A percentile compares a stretch with the other conserved stretches of the same genome.
phyloP scores from a whole-genome alignment of 1,139 yeast species.

The Sugiyamaella xylanicola region DNA sequence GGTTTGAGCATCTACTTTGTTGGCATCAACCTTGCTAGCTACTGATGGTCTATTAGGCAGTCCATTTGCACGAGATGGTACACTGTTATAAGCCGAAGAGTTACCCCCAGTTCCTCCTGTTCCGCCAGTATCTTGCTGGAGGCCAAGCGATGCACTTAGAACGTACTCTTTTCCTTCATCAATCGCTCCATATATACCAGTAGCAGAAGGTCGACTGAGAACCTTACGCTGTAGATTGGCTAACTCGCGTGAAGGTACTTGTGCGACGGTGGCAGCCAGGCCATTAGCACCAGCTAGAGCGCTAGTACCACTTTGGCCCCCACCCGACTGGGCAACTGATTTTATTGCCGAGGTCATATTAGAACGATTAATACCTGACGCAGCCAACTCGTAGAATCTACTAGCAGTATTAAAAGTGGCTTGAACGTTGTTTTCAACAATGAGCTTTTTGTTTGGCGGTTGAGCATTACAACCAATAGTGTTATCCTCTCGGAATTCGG shows the following conservation, averaged over 20 bases:
- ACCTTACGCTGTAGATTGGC: slow-evolving; percentile 59
- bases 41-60: slow-evolving; percentile 11
- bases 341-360: slow-evolving; percentile 48
- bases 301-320: slow-evolving; percentile 47
- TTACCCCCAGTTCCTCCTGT: neutral
- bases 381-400: slow-evolving; percentile 65
- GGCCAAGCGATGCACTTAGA: neutral
- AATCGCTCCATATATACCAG: neutral
- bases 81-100: neutral
- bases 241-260: slow-evolving; percentile 67
- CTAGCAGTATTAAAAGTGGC: slow-evolving; percentile 14
- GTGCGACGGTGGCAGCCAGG: slow-evolving; percentile 66
- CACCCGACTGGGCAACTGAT: slow-evolving; percentile 39
- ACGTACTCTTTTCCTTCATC: neutral
- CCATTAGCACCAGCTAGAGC: slow-evolving; percentile 58
- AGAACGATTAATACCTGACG: slow-evolving; percentile 77
- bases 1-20: slow-evolving; percentile 32
- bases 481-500: neutral
- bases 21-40: slow-evolving; percentile 26
- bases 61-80: slow-evolving; percentile 4
- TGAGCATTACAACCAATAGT: neutral
- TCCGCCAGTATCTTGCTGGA: neutral
- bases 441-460: slow-evolving; percentile 10
- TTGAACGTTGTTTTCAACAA: slow-evolving; percentile 1
- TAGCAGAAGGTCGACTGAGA: slow-evolving; percentile 28